Conservation (phyloP, 352 stramenopile genomes). For the Phytophthora constricta region DNA sequence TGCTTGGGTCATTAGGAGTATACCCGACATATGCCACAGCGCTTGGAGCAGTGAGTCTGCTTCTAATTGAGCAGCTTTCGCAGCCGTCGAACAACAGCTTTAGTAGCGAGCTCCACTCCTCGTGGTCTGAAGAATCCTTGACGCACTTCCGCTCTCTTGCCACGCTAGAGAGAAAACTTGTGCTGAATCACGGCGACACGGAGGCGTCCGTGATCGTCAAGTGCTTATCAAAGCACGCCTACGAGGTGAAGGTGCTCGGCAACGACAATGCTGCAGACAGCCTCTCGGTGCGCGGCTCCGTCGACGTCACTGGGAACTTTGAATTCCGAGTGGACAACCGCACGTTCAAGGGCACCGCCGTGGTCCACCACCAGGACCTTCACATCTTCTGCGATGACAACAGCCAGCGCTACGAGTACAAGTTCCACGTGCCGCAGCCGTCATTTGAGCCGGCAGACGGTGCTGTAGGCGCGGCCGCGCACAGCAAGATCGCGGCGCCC, state of each 20-base stretch:
- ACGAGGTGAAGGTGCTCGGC: conserved; percentile 45
- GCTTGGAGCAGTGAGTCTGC: conserved; percentile 74
- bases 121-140: conserved; percentile 62
- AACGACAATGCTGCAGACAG: conserved; percentile 24
- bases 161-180: conserved; percentile 56
- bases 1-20: conserved; percentile 64
- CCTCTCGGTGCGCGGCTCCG: conserved; percentile 38
- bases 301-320: conserved; percentile 62
- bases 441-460: conserved; percentile 48
- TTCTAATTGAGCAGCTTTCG: conserved; percentile 71
- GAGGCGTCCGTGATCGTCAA: conserved; percentile 51
- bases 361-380: conserved; percentile 71
- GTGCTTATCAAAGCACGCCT: conserved; percentile 47
- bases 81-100: conserved; percentile 38
- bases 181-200: conserved; percentile 52
- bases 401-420: conserved; percentile 80
- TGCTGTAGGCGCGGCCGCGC: conserved; percentile 19
- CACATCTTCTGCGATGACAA: conserved; percentile 84
- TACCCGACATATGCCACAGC: conserved; percentile 72
- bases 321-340: conserved; percentile 71
- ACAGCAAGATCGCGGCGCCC: conserved; percentile 83
- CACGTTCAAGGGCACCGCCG: conserved; percentile 68
- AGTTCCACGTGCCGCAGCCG: conserved; percentile 77
- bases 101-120: conserved; percentile 56
- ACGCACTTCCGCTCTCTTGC: conserved; percentile 71